Evolutionary conservation across 495 filamentous ascomycete species (phyloP).

Genomic region (Schizothecium vesticola): DNA sequence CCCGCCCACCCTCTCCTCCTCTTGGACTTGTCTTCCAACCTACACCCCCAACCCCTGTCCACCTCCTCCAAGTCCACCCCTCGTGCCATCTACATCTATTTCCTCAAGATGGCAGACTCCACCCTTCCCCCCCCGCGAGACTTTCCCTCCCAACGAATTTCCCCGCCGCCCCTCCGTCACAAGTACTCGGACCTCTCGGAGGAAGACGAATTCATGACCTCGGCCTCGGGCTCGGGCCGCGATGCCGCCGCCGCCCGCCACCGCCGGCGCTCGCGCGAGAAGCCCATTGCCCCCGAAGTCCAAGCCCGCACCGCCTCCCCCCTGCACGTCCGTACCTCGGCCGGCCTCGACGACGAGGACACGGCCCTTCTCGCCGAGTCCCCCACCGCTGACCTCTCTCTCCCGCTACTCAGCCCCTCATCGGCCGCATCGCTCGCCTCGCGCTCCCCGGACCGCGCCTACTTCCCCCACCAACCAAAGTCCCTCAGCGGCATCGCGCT

Average conservation of each 20-base stretch:
- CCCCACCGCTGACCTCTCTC: constrained; percentile 25
- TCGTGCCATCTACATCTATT: background rate
- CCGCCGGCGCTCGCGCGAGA: constrained; percentile 5
- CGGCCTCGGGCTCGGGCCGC: background rate
- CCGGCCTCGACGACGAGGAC: background rate
- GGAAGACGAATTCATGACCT: background rate
- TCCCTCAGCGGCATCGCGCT: constrained; percentile 76
- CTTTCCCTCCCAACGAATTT: background rate
- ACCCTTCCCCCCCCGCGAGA: background rate
- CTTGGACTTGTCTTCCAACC: background rate
- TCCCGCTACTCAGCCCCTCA: constrained; percentile 30
- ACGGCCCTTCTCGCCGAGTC: background rate
- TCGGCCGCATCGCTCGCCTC: constrained; percentile 16
- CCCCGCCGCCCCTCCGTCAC: background rate
- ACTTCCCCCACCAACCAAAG: constrained; percentile 55
- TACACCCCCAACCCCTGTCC: background rate
- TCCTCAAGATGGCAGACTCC: background rate
- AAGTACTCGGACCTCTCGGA: background rate
- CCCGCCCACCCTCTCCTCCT: background rate
- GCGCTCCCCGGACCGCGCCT: constrained; percentile 24
- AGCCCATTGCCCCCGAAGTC: constrained; percentile 6
- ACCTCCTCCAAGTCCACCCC: background rate
- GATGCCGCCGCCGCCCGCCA: constrained; percentile 4
- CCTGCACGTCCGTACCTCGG: background rate
- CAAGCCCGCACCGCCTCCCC: constrained; percentile 2